Conservation (phyloP, 2,329 filamentous ascomycete genomes). For the Bipolaris bicolor region DNA sequence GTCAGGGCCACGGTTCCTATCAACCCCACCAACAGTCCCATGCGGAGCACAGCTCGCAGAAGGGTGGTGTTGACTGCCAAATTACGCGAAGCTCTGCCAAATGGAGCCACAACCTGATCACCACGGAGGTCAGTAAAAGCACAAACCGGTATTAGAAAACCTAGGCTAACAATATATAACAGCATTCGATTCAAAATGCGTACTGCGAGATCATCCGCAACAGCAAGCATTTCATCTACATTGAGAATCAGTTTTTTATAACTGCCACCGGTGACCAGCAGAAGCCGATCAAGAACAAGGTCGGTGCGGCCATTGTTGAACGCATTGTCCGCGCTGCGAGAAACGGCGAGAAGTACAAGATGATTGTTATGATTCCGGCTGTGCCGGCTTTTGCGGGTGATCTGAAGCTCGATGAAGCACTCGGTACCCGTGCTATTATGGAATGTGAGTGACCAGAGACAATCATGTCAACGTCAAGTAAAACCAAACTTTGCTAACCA, state of each 20-base stretch:
- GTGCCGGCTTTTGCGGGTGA: conserved; percentile 85
- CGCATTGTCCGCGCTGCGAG: conserved; percentile 74
- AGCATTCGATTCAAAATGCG: conserved; percentile 84
- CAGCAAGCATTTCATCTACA: conserved; percentile 76
- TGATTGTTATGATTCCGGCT: conserved; percentile 79
- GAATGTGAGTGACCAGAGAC: conserved; percentile 53
- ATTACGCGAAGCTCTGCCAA: conserved; percentile 52
- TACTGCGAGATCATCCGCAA: conserved; percentile 75
- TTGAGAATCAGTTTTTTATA: conserved; percentile 90
- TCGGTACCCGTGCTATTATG: conserved; percentile 85
- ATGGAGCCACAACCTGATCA: conserved; percentile 64
- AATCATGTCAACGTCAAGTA: neutral
- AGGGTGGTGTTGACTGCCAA: conserved; percentile 42
- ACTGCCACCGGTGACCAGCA: conserved; percentile 76
- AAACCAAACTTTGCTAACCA: neutral
- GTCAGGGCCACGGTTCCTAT: conserved; percentile 17
- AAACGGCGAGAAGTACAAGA: conserved; percentile 70
- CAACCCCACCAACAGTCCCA: conserved; percentile 36
- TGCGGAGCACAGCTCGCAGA: conserved; percentile 39
- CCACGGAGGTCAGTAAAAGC: conserved; percentile 56
- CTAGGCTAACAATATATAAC: conserved; percentile 13
- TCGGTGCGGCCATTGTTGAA: conserved; percentile 79
- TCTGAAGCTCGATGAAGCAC: conserved; percentile 71
- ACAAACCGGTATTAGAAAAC: neutral
- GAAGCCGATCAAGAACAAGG: conserved; percentile 75